phyloP scores from a whole-genome alignment of 331 rosid species.

The Phaseolus coccineus region DNA sequence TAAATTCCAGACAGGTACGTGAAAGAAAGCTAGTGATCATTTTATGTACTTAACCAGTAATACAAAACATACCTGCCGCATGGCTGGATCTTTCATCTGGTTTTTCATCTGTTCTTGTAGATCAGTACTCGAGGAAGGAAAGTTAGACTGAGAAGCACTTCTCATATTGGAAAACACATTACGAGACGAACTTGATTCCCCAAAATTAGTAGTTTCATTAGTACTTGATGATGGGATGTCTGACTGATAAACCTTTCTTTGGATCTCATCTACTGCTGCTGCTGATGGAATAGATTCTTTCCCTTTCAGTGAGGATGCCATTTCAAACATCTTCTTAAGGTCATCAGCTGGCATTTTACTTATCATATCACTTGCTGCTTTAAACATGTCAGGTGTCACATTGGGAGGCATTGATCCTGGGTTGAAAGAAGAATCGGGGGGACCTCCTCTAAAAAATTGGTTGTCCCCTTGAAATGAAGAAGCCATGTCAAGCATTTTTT shows the following conservation, averaged over 20 bases:
- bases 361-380: constrained; percentile 87
- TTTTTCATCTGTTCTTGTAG: constrained; percentile 93
- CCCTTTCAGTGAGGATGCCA: constrained; percentile 75
- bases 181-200: constrained; percentile 59
- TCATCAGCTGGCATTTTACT: constrained; percentile 84
- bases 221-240: constrained; percentile 65
- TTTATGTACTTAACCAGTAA: constrained; percentile 25
- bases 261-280: constrained; percentile 47
- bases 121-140: constrained; percentile 74
- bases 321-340: constrained; percentile 88
- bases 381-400: constrained; percentile 84
- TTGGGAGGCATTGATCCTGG: constrained; percentile 68
- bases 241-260: constrained; percentile 57
- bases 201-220: constrained; percentile 47
- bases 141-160: constrained; percentile 62
- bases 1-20: constrained; percentile 35
- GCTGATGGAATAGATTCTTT: constrained; percentile 56
- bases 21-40: constrained; percentile 3
- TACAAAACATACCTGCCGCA: constrained; percentile 77
- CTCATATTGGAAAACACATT: constrained; percentile 55
- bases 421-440: constrained; percentile 56
- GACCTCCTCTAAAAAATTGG: constrained; percentile 55
- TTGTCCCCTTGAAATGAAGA: constrained; percentile 73
- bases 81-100: constrained; percentile 97
- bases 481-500: constrained; percentile 80